Evolutionary conservation across 441 rosid genomes (phyloP).

Genomic region (Eutrema salsugineum): DNA sequence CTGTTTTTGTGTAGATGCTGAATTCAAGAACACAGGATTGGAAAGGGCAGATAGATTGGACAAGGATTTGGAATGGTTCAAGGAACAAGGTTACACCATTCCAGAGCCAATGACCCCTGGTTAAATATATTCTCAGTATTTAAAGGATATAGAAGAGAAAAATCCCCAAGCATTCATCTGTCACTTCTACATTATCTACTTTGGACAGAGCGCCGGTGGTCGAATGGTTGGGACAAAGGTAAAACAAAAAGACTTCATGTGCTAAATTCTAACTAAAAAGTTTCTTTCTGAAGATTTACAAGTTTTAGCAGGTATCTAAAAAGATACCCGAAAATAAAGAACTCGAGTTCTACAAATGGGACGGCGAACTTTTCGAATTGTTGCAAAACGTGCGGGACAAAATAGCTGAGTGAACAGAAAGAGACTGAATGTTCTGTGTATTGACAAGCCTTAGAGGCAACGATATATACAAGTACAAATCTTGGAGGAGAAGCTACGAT

Average conservation of each 20-base stretch:
- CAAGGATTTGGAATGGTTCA: not conserved
- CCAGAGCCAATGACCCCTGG: not conserved
- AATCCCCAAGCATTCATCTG: not conserved
- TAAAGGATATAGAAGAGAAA: not conserved
- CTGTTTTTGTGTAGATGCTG: not conserved
- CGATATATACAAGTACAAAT: too few species aligned
- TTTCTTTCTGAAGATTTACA: not conserved
- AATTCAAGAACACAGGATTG: not conserved
- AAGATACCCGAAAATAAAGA: not conserved
- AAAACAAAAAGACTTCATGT: not conserved
- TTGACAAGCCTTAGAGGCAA: too few species aligned
- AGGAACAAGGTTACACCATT: not conserved
- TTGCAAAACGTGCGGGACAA: not conserved
- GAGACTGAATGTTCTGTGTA: too few species aligned
- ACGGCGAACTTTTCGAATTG: not conserved
- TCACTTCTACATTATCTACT: not conserved
- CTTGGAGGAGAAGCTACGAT: too few species aligned
- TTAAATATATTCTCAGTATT: not conserved
- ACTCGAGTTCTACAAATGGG: not conserved
- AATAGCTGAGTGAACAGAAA: not conserved
- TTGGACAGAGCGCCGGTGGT: not conserved
- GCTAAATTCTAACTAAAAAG: not conserved
- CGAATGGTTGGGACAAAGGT: not conserved
- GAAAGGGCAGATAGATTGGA: not conserved
- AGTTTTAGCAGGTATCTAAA: not conserved